Conservation (phyloP, 306 rosid species). For the Mimosa pudica region DNA sequence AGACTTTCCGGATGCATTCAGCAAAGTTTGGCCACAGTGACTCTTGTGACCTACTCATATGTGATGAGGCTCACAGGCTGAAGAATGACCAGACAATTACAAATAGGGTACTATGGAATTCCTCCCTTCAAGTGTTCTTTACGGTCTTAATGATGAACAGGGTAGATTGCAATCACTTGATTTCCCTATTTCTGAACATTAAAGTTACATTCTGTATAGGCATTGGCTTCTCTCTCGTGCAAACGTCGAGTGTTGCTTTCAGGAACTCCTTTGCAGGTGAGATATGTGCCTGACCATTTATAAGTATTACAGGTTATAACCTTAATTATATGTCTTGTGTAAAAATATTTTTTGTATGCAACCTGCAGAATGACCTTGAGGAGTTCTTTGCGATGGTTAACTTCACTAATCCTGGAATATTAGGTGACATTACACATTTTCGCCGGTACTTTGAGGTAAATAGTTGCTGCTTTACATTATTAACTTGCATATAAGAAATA, state of each 20-base stretch:
- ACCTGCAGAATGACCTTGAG: slow-evolving; percentile 88
- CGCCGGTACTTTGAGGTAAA: slow-evolving; percentile 88
- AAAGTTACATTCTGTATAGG: slow-evolving; percentile 53
- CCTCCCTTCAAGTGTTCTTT: not conserved
- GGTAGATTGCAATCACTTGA: slow-evolving; percentile 12
- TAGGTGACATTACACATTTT: slow-evolving; percentile 73
- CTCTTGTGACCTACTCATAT: slow-evolving; percentile 90
- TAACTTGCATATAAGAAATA: not conserved
- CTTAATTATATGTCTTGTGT: slow-evolving; percentile 5
- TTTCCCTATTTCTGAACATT: slow-evolving; percentile 21
- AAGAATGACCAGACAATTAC: slow-evolving; percentile 96
- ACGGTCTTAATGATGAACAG: not conserved
- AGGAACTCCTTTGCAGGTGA: slow-evolving; percentile 99
- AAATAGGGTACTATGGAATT: slow-evolving; percentile 67
- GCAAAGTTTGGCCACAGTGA: slow-evolving; percentile 67
- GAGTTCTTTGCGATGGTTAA: slow-evolving; percentile 96
- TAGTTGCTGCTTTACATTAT: slow-evolving; percentile 32
- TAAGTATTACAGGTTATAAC: slow-evolving; percentile 26
- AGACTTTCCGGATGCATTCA: slow-evolving; percentile 94
- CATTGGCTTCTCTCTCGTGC: slow-evolving; percentile 89
- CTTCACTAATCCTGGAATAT: slow-evolving; percentile 88
- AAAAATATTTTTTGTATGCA: slow-evolving; percentile 13
- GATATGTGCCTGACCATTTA: slow-evolving; percentile 14
- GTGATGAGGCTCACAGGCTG: slow-evolving; percentile 97
- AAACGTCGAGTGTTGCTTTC: slow-evolving; percentile 80